Evolutionary conservation across 2,329 filamentous ascomycete species (phyloP), one percentile per base, ranked within the genome.

Genomic region (Fusarium kyushuense): DNA sequence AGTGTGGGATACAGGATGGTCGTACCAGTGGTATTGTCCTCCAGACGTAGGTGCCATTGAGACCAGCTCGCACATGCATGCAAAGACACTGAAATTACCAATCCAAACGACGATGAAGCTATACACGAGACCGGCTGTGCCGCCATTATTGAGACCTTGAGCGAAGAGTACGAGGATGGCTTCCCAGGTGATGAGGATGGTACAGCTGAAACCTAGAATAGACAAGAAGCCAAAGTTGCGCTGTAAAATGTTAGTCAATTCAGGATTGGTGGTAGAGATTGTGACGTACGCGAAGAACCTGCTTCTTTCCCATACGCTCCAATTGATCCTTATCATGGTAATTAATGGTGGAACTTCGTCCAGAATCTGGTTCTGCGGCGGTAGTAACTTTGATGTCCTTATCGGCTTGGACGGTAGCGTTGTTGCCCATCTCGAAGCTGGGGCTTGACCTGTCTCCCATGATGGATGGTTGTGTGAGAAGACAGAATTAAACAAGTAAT

Each of bases 11-110:
- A 17, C 1, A 3, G 2, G 3, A 7, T 5, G 2, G 4, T 10
- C 6, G 35, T 36, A 25, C 61, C 86, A 88, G 71, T 88, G 85
- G 65, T 89, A 89, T 75, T 89, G 86, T 11, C 87, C 87, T 45
- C 86, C 87, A 0, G 84, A 58, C 69, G 87, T 71, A 71, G 86
- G 67, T 62, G 84, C 80, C 78, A 83, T 83, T 1, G 80, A 83
- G 2, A 80, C 79, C 63, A 83, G 78, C 72, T 83, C 82, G 14
- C 72, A 75, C 64, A 77, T 70, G 23, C 73, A 79, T 5, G 78
- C 75, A 27, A 82, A 83, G 27, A 84, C 78, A 33, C 79, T 79
- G 30, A 82, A 71, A 65, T 79, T 82, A 5, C 84, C 84, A 32
- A 81, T 70, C 80, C 83, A 84, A 13, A 80, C 80, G 35, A 84